Evolutionary conservation across 2,329 filamentous ascomycete species (phyloP), one percentile per base, ranked within the genome.

Genomic region (Scedosporium dehoogii): DNA sequence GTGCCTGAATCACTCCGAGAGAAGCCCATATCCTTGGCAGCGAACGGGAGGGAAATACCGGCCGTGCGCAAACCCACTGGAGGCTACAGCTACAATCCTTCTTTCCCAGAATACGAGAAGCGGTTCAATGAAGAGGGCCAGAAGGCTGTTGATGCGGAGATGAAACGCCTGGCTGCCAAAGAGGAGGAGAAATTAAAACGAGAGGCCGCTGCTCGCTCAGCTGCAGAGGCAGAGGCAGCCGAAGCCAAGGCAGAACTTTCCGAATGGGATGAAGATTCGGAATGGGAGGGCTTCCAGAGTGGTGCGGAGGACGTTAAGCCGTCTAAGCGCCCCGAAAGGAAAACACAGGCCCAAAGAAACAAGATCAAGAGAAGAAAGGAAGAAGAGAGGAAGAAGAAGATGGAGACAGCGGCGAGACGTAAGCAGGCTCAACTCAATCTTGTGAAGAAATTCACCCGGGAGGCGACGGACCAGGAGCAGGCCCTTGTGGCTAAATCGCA

Each of bases 11-110:
- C 93, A 0, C 74, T 96, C 67, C 88, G 88, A 69, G 82, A 89
- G 63, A 83, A 88, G 46, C 90, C 94, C 3, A 81, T 96, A 61
- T 91, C 92, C 3, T 82, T 97, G 33, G 83, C 90, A n/a, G 89
- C 88, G 53, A 91, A 82, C 70, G 92, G 92, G 44, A 96, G 93
- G 73, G 74, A 82, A 0, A 79, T 96, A 7, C 89, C 91, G 1
- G 87, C 92, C 2, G 89, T 99, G 0, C 81, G 83, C 65, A 89
- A 86, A 70, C 94, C 94, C 1, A 82, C 86, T 6, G 91, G 88
- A 16, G 92, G 91, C 64, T 91, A 88, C 73, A 96, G 91, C 69
- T 99, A 99, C 78, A 99, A 99, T 73, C 94, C 94, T 0, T 79
- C 85, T 5, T 96, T 96, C 68, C 83, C 85, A 66, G 92, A 96